phyloP scores from a whole-genome alignment of 306 rosid species.

The Acacia crassicarpa region DNA sequence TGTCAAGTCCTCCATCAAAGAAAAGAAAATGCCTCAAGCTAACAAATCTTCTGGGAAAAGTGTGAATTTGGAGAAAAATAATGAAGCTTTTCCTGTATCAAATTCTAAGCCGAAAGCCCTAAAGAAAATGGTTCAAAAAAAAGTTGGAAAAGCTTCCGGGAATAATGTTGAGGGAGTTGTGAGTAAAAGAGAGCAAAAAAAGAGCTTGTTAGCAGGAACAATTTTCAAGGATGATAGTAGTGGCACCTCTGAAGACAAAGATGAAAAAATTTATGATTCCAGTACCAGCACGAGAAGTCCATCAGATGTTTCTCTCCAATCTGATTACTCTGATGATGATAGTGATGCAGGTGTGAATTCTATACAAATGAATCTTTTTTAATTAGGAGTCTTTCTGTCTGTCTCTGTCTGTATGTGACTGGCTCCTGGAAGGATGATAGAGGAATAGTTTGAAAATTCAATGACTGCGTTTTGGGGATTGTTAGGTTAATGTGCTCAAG shows the following conservation, averaged over 20 bases:
- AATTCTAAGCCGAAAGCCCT: constrained; percentile 36
- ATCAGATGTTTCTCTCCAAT: constrained; percentile 53
- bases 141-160: constrained; percentile 37
- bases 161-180: constrained; percentile 32
- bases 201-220: constrained; percentile 49
- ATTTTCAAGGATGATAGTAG: constrained; percentile 71
- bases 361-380: constrained; percentile 24
- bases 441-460: neutral
- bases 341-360: constrained; percentile 54
- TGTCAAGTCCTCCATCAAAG: constrained; percentile 34
- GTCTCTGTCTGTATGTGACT: neutral
- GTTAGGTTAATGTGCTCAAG: neutral
- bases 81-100: constrained; percentile 35
- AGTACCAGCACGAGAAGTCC: constrained; percentile 63
- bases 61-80: constrained; percentile 27
- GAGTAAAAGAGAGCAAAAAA: constrained; percentile 36
- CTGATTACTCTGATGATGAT: constrained; percentile 69
- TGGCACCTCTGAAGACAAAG: constrained; percentile 56
- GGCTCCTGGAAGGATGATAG: constrained; percentile 1
- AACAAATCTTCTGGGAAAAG: constrained; percentile 36
- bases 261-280: constrained; percentile 34
- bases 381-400: neutral
- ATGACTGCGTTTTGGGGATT: neutral
- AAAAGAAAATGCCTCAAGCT: constrained; percentile 34
- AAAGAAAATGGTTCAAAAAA: constrained; percentile 33